Base-by-base conservation (phyloP, 2,329 filamentous ascomycete species). In the Nemania serpens region DNA sequence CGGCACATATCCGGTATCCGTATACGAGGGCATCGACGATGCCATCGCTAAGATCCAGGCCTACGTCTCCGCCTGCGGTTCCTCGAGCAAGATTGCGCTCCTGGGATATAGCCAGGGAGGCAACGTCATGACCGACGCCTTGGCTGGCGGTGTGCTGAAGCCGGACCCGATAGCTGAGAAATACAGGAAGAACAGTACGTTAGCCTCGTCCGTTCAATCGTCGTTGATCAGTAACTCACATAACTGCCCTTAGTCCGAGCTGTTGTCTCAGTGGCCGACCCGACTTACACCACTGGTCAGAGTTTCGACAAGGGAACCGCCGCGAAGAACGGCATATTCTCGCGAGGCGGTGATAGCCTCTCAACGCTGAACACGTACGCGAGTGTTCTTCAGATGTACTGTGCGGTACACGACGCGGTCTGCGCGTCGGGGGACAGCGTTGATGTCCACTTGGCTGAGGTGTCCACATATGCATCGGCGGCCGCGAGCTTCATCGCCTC, bases 101-200 rank as follows among this genome's bases (percentile, higher is more conserved):
- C 5, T 65, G 29, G 63, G 63, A 41, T 63, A 47, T 12, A 63
- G 61, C 58, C 63, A 65, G 6, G 63, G 63, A 29, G 63, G 63
- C 52, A 65, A 65, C 10, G 58, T 65, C 52, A 55, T 65, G 57
- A 65, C 63, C 1, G 63, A 65, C 22, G 52, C 42, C 1, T 34
- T 65, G 47, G 61, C 61, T 2, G 63, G 61, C n/a, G 63, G 61
- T 9, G 63, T 63, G 9, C 34, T 59, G 20, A 65, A 65, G 55
- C 63, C 63, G 18, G 39, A 15, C 25, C 63, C 63, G 9, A 17
- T 65, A 9, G 48, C 15, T 9, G 13, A 15, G 0, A 13, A 52
- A 1, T 64, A 63, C 49, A 57, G 10, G 7, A 50, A 39, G n/a
- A 43, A 61, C 15, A 55, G 63, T 65, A 61, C 45, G 63, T 59